Conservation (phyloP, 1,284 basidiomycete genomes). For the Gomphus sp. region DNA sequence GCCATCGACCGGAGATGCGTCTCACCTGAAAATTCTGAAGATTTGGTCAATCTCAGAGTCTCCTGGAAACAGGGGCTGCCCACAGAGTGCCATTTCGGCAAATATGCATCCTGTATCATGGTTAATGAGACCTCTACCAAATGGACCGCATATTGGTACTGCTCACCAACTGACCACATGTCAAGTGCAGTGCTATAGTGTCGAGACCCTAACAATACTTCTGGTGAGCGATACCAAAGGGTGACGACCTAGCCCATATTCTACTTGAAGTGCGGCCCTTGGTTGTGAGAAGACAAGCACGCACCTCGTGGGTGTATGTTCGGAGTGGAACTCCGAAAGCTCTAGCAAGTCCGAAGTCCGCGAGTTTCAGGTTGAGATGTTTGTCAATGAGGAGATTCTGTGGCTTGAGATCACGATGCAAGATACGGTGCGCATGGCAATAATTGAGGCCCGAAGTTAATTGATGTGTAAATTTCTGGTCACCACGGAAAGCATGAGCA, state of each 20-base stretch:
- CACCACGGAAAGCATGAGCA: slow-evolving; percentile 13
- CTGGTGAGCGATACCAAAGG: slow-evolving; percentile 96
- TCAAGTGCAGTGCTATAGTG: slow-evolving; percentile 97
- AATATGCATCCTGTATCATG: slow-evolving; percentile 56
- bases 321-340: slow-evolving; percentile 97
- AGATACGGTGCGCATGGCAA: slow-evolving; percentile 93
- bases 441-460: slow-evolving; percentile 84
- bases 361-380: slow-evolving; percentile 85
- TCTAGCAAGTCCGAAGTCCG: slow-evolving; percentile 93
- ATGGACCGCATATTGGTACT: background rate
- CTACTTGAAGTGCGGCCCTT: background rate
- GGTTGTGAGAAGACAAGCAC: slow-evolving; percentile 14
- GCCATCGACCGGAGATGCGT: background rate
- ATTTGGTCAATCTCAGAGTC: slow-evolving; percentile 99
- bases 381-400: slow-evolving; percentile 96
- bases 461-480: slow-evolving; percentile 88
- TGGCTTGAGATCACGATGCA: slow-evolving; percentile 96
- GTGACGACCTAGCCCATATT: slow-evolving; percentile 77
- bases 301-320: slow-evolving; percentile 95
- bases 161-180: slow-evolving; percentile 89
- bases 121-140: slow-evolving; percentile 8
- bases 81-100: slow-evolving; percentile 86
- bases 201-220: slow-evolving; percentile 90
- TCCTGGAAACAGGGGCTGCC: slow-evolving; percentile 91
- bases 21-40: slow-evolving; percentile 95